phyloP scores from a whole-genome alignment of 192 early-diverging fungal species.

The Coemansia sp. region DNA sequence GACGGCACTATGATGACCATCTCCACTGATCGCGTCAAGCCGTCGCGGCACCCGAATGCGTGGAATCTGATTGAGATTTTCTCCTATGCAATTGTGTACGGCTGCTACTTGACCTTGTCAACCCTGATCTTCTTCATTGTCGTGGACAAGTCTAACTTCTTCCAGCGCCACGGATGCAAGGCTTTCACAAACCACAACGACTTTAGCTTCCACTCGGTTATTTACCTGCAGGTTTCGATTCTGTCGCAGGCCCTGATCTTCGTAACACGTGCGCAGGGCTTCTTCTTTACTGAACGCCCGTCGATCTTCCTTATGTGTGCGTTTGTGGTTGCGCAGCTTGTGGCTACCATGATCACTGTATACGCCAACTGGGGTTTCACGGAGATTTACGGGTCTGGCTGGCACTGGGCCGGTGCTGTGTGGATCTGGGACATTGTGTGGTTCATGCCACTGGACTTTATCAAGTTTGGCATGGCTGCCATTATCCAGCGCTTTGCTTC shows the following conservation, averaged over 20 bases:
- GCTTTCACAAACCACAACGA: slow-evolving; percentile 60
- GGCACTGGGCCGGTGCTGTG: slow-evolving; percentile 72
- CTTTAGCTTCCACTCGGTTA: slow-evolving; percentile 67
- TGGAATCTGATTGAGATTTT: slow-evolving; percentile 90
- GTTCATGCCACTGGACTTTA: slow-evolving; percentile 73
- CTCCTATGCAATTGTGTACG: slow-evolving; percentile 81
- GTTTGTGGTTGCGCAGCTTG: slow-evolving; percentile 69
- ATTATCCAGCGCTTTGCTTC: slow-evolving; percentile 59
- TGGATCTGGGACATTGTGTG: slow-evolving; percentile 82
- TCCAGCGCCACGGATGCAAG: slow-evolving; percentile 63
- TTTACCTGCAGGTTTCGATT: slow-evolving; percentile 79
- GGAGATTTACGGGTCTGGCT: slow-evolving; percentile 67
- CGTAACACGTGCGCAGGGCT: slow-evolving; percentile 71
- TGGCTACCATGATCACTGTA: slow-evolving; percentile 78
- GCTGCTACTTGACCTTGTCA: slow-evolving; percentile 78
- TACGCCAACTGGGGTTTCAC: slow-evolving; percentile 83
- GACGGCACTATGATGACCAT: slow-evolving; percentile 93
- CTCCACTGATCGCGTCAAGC: slow-evolving; percentile 79
- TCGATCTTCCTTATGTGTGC: slow-evolving; percentile 65
- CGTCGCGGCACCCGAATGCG: slow-evolving; percentile 78
- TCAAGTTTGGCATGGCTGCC: slow-evolving; percentile 71
- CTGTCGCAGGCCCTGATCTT: slow-evolving; percentile 79
- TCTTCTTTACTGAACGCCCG: slow-evolving; percentile 74
- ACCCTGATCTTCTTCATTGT: slow-evolving; percentile 73
- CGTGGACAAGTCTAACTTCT: slow-evolving; percentile 62